Base-by-base conservation (phyloP, 2,329 filamentous ascomycete species). In the Cadophora gregata region DNA sequence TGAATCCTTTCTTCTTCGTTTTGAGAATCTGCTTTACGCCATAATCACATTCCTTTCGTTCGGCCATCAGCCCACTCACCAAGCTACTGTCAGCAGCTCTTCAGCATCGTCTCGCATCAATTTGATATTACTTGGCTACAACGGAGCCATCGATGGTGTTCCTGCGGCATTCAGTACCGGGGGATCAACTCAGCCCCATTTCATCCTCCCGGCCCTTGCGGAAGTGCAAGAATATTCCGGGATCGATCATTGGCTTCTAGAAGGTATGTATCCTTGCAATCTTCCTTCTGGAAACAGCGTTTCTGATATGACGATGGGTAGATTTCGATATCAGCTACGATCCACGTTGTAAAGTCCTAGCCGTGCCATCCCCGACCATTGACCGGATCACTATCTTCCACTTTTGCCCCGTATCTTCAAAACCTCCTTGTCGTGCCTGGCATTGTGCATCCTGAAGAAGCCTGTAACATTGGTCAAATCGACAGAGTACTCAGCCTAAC, bases 261-360 rank as follows among this genome's bases (percentile, higher is more conserved):
- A 56, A 33, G 31, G 29, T 56, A n/a, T 24, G 31, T 56, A 56
- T 24, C 53, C 53, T 36, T 56, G 53, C 31, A 33, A 12, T 31
- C n/a, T 24, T 12, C n/a, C 16, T 59, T 59, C 36, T 59, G n/a
- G 56, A 59, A 45, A 45, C 56, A 27, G 38, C 56, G 19, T 29
- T 45, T 29, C 33, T 59, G 21, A 59, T 45, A 59, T 59, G 14
- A 59, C 21, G 33, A 24, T 12, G 56, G 56, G 56, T 29, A 59
- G 36, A 27, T 59, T 21, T 59, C 36, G 56, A 24, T 59, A 59
- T 59, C 45, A n/a, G 56, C 38, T 29, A 59, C 56, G 33, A 59
- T 59, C 56, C n/a, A 59, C 36, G 24, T 24, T 59, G 33, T 59
- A 45, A 12, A 45, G 8, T 19, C n/a, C 56, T 42, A 59, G 56